Base-by-base conservation (phyloP, 2,329 filamentous ascomycete species). In the Penicillium sp. region DNA sequence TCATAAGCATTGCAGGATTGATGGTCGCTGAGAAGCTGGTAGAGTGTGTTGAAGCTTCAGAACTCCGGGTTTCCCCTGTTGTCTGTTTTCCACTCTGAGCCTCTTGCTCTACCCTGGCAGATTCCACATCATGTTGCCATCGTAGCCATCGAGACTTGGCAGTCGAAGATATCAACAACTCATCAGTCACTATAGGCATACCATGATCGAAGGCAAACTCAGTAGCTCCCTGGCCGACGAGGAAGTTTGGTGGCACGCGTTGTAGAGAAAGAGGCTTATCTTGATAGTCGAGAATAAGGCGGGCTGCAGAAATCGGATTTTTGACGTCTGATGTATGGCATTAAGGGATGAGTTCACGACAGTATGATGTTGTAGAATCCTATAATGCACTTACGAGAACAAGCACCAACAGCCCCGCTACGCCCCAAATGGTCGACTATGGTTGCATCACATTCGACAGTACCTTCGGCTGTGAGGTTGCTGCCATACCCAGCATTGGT, bases 401-500 rank as follows among this genome's bases (percentile, higher is more conserved):
- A 90, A 45, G 94, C 93, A 63, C 94, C 95, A 63, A 91, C 95
- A 43, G 91, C 94, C 63, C 94, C 94, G 70, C 93, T 97, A 62
- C 91, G 86, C 43, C 95, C 94, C 51, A 87, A 78, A 69, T 97
- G 89, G 67, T 99, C 92, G 42, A 99, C 89, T 54, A 99, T 83
- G 0, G 91, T 92, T 55, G 94, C 94, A 77, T 99, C 94, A 64
- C 92, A 95, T 71, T 99, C 94, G 12, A 97, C 94, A 1, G 86
- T 83, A 1, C 94, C 94, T 64, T 97, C 88, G 61, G 96, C 89
- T 46, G 90, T 87, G 23, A 99, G 78, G 66, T 99, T 99, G 74
- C 94, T 99, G 47, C 95, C 94, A 69, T 89, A 97, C 0, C 94
- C 94, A 38, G 93, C 90, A 71, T 99, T 99, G 35, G 95, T 99